A percentile compares a stretch with the other conserved stretches of the same genome.
phyloP scores from a whole-genome alignment of 768 basidiomycete genomes.

The Tylopilus sp. region DNA sequence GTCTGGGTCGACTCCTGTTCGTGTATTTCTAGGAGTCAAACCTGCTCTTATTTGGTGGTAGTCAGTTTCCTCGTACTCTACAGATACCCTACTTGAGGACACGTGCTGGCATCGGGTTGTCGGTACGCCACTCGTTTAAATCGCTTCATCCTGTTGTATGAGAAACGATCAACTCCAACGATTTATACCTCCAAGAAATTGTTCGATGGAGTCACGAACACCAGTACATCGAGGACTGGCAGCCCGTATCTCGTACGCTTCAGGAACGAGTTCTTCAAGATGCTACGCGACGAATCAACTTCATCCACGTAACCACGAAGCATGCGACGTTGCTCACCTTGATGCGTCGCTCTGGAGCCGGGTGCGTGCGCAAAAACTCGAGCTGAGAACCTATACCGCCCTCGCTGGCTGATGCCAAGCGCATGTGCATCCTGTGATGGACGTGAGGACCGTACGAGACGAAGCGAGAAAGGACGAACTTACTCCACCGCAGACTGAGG shows the following conservation, averaged over 20 bases:
- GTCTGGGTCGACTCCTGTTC: constrained; percentile 3
- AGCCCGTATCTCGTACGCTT: constrained; percentile 52
- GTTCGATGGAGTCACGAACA: constrained; percentile 33
- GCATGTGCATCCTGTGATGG: constrained; percentile 59
- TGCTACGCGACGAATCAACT: constrained; percentile 31
- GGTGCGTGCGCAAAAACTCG: constrained; percentile 82
- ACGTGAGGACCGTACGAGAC: background rate
- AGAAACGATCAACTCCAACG: constrained; percentile 12
- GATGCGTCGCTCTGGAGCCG: constrained; percentile 66
- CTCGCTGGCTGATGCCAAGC: constrained; percentile 59
- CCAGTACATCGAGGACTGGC: constrained; percentile 54
- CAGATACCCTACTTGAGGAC: background rate
- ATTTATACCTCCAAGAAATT: constrained; percentile 14
- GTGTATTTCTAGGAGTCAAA: constrained; percentile 3
- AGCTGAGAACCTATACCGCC: constrained; percentile 27
- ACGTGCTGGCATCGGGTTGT: background rate
- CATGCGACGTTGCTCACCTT: constrained; percentile 43
- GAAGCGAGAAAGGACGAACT: background rate
- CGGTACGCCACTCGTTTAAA: background rate
- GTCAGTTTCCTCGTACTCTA: background rate
- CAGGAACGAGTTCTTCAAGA: constrained; percentile 53
- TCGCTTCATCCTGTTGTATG: background rate
- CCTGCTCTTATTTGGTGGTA: background rate
- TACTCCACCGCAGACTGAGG: constrained; percentile 74
- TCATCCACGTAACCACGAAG: background rate